Percentiles rank a stretch among this genome's conserved stretches.
These are phyloP conservation scores for Neltuma alba DNA, from an alignment of 306 rosid species.

Conservation along the genomic window DNA sequence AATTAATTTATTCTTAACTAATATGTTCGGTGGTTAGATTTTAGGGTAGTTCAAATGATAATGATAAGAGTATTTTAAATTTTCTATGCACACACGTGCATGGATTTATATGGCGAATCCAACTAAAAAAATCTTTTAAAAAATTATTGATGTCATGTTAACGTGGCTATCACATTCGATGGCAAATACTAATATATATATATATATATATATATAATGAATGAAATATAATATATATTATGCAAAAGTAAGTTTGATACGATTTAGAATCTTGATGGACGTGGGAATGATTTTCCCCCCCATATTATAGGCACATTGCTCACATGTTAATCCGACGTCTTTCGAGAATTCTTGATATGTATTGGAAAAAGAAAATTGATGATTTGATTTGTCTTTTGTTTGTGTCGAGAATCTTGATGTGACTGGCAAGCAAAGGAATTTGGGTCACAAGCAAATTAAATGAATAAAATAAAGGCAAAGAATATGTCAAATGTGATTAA, in stretches of 20 bases:
- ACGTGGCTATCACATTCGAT: conserved; percentile 6
- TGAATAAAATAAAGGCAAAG: background rate
- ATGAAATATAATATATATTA: background rate
- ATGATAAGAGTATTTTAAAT: background rate
- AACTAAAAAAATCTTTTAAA: background rate
- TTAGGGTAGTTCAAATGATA: background rate
- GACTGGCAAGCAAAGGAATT: background rate
- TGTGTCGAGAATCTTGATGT: background rate
- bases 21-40: background rate
- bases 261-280: background rate
- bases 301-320: background rate
- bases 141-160: background rate
- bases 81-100: background rate
- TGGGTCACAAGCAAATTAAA: background rate
- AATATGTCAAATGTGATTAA: background rate
- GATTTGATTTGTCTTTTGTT: background rate
- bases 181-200: background rate
- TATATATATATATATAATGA: background rate
- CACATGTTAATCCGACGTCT: background rate
- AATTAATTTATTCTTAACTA: background rate
- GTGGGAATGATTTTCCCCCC: background rate
- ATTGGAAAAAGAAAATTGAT: background rate
- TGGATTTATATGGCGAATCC: background rate
- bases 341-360: background rate
- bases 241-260: background rate